Percentiles rank a stretch among this genome's conserved stretches.
These are phyloP conservation scores for Pythium plurisporium DNA, from an alignment of 352 stramenopile genomes.

Conservation along the genomic window DNA sequence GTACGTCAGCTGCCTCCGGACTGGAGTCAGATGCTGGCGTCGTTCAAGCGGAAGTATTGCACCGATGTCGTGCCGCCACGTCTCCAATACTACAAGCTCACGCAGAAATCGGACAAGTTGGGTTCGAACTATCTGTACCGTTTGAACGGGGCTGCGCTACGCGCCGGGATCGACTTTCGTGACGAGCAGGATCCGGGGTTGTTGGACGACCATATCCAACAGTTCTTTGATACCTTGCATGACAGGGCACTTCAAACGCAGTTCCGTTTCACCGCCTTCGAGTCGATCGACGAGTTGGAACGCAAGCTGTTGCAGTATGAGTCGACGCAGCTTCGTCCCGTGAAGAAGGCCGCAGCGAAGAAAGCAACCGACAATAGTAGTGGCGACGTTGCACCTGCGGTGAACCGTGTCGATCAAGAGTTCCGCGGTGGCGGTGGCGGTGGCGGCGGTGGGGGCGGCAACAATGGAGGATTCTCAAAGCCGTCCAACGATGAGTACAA, in stretches of 20 bases:
- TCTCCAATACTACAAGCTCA: slow-evolving; percentile 16
- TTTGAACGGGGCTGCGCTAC: slow-evolving; percentile 5
- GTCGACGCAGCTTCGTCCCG: neutral
- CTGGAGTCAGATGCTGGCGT: neutral
- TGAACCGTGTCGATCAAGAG: neutral
- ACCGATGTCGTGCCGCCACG: neutral
- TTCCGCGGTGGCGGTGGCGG: neutral
- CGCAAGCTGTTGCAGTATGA: slow-evolving; percentile 15
- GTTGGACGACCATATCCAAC: slow-evolving; percentile 15
- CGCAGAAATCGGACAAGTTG: slow-evolving; percentile 15
- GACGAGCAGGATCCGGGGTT: neutral
- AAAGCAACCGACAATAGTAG: neutral
- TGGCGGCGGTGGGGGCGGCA: neutral
- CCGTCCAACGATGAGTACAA: neutral
- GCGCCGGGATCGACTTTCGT: slow-evolving; percentile 10
- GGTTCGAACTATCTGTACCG: slow-evolving; percentile 19
- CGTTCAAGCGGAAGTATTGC: slow-evolving; percentile 13
- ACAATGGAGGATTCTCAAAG: neutral
- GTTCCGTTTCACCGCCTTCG: slow-evolving; percentile 10
- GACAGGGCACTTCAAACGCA: slow-evolving; percentile 17
- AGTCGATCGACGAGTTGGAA: slow-evolving; percentile 15
- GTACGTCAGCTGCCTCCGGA: neutral
- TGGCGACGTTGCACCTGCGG: neutral
- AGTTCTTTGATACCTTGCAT: slow-evolving; percentile 19
- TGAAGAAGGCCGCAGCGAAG: neutral